Conservation (phyloP, 1,139 yeast genomes). For the Wickerhamomyces sp. region DNA sequence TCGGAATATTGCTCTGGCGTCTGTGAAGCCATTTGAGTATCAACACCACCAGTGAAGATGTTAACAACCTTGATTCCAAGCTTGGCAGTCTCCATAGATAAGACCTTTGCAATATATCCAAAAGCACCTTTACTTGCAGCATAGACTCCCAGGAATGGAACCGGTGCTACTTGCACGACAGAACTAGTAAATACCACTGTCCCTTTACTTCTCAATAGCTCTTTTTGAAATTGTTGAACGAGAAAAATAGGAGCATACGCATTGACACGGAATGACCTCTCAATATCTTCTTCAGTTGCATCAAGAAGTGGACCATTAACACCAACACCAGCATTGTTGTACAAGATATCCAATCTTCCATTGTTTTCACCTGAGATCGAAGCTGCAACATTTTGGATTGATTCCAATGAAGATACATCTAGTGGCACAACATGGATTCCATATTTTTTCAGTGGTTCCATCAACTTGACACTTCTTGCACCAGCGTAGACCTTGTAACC, state of each 20-base stretch:
- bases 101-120: too few relatives aligned
- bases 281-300: constrained; percentile 48
- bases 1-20: too few relatives aligned
- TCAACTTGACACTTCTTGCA: constrained; percentile 60
- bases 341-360: constrained; percentile 50
- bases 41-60: too few relatives aligned
- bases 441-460: constrained; percentile 43
- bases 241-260: constrained; percentile 33
- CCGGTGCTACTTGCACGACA: too few relatives aligned
- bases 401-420: constrained; percentile 51
- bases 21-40: too few relatives aligned
- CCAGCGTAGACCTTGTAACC: constrained; percentile 68
- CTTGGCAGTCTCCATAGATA: too few relatives aligned
- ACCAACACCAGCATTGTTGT: constrained; percentile 63
- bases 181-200: constrained; percentile 73
- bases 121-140: too few relatives aligned
- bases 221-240: constrained; percentile 50
- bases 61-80: too few relatives aligned
- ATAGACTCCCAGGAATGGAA: too few relatives aligned
- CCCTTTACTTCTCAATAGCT: constrained; percentile 60
- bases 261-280: constrained; percentile 57
- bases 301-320: constrained; percentile 66
- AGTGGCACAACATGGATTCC: constrained; percentile 32
- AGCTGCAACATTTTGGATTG: constrained; percentile 39
- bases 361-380: constrained; percentile 32